Evolutionary conservation across 1,139 yeast genomes (phyloP), one percentile per base, ranked within the genome.

Genomic region (Pichia sp.): DNA sequence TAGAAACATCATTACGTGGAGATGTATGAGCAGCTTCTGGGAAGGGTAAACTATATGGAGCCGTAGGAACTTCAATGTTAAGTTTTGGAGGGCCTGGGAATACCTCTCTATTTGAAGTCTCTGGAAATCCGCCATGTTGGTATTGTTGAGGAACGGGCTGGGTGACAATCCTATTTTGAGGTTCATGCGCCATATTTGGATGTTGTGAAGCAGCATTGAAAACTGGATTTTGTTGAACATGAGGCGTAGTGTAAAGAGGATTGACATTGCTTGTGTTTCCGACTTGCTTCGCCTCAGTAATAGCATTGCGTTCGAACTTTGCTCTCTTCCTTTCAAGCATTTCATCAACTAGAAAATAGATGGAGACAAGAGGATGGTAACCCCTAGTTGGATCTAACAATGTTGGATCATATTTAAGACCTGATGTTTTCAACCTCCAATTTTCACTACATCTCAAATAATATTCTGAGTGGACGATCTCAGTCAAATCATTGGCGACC

Each of bases 321-420:
- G 60, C 70, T 63, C 66, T 63, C 66, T 83, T 73, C 40, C 94
- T 72, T 50, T 74, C 76, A 44, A 67, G 55, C 87, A 81, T 81
- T 60, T 91, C 99, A 38, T 74, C 77, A 17, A 88, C 95, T 49
- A 93, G 67, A 54, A 74, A 82, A 57, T 93, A 93, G 26, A 91
- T 80, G 3, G 96, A 85, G 11, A 91, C 62, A 46, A 88, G 66
- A 0, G 98, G 97, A 58, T 87, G 95, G 59, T 73, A 91, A 1
- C 93, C 94, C 38, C 74, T 71, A 1, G 95, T 84, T n/a, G 96
- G 96, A 57, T 85, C 94, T 2, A 72, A 50, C 14, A 49, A 38
- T 11, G 43, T 35, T 17, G 42, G 38, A 38, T 54, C 50, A 34
- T 46, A 53, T 14, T 27, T 30, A 25, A 58, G 58, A 49, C 45